phyloP scores from a whole-genome alignment of 176 grass and related monocot genomes.

The Miscanthus lutarioriparius region DNA sequence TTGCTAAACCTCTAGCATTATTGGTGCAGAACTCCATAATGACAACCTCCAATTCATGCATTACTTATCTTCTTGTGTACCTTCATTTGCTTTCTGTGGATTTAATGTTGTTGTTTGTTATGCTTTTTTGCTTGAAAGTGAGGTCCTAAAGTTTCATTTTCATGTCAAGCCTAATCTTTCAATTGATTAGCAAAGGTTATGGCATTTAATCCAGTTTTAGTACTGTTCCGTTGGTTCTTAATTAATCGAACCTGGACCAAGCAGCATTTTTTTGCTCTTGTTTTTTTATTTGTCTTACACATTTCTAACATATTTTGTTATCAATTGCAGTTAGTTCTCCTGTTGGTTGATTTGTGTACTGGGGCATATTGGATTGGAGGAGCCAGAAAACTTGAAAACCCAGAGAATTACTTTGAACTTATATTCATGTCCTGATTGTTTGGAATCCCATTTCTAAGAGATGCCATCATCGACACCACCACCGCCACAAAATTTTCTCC shows the following conservation, averaged over 20 bases:
- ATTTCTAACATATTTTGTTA: not conserved
- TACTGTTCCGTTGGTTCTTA: not conserved
- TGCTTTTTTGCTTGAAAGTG: not conserved
- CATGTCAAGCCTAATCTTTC: not conserved
- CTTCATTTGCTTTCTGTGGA: not conserved
- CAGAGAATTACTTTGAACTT: not conserved
- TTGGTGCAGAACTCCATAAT: not conserved
- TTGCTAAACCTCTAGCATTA: not conserved
- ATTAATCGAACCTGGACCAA: not conserved
- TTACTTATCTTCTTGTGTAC: not conserved
- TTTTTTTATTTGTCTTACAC: not conserved
- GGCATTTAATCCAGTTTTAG: not conserved
- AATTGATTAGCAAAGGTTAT: not conserved
- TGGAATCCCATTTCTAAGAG: conserved; percentile 7
- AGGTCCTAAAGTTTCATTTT: not conserved
- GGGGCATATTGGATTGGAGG: not conserved
- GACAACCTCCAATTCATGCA: not conserved
- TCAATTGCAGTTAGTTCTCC: conserved; percentile 20
- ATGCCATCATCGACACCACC: conserved; percentile 19
- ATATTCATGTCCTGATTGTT: conserved; percentile 5
- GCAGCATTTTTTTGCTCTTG: not conserved
- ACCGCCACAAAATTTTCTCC: conserved; percentile 3
- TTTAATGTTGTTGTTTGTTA: not conserved
- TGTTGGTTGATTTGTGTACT: not conserved
- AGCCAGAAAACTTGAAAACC: not conserved